Conservation (phyloP, 73 alveolate genomes). For the Tetrahymena borealis region DNA sequence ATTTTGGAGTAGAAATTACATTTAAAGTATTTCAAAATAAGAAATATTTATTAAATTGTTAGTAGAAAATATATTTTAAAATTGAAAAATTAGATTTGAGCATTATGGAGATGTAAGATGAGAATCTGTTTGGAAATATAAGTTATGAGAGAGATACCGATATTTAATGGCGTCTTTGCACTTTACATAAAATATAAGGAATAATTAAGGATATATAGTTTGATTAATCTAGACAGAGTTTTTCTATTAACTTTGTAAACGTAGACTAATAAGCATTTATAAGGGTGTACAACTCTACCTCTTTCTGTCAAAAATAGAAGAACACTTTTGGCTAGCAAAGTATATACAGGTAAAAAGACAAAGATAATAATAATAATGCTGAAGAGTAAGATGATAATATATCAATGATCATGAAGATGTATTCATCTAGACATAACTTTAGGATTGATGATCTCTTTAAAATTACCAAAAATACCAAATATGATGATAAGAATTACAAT, state of each 20-base stretch:
- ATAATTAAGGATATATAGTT: neutral
- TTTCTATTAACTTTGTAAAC: neutral
- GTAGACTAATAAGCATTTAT: neutral
- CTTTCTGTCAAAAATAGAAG: neutral
- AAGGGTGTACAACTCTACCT: neutral
- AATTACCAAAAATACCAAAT: neutral
- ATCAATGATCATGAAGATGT: neutral
- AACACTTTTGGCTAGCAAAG: neutral
- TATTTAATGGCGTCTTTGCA: neutral
- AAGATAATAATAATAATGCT: neutral
- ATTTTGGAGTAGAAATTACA: no score
- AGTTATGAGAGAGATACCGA: neutral
- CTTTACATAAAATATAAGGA: neutral
- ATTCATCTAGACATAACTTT: neutral
- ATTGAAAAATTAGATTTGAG: neutral
- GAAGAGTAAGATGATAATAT: neutral
- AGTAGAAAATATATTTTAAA: no score
- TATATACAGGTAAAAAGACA: neutral
- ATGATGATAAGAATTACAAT: neutral
- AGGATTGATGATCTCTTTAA: neutral
- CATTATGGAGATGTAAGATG: neutral
- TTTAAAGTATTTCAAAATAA: neutral
- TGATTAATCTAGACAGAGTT: neutral
- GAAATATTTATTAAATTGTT: neutral
- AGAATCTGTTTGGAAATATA: neutral